phyloP scores from a whole-genome alignment of 345 rosid genomes.

The Brassica rapa region DNA sequence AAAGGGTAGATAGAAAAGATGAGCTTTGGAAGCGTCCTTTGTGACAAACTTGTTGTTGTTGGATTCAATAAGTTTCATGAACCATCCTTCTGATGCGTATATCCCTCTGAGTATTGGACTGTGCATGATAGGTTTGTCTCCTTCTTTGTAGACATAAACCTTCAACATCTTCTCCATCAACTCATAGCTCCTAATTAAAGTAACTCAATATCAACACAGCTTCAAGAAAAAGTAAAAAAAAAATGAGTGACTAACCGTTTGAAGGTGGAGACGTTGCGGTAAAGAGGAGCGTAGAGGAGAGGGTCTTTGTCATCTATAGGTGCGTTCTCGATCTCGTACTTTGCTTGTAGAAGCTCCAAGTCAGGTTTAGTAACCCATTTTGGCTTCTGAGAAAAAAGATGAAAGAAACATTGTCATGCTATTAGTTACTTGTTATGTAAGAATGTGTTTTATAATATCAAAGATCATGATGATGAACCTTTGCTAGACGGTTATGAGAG shows the following conservation, averaged over 20 bases:
- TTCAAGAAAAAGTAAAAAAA: neutral
- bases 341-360: constrained; percentile 55
- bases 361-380: constrained; percentile 74
- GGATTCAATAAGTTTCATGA: constrained; percentile 76
- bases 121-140: constrained; percentile 72
- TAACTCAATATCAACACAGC: neutral
- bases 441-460: neutral
- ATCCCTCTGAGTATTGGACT: constrained; percentile 70
- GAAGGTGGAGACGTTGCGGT: constrained; percentile 76
- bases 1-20: constrained; percentile 86
- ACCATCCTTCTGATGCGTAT: constrained; percentile 99
- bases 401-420: constrained; percentile 10
- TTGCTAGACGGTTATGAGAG: constrained; percentile 51
- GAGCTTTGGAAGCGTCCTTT: constrained; percentile 65
- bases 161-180: constrained; percentile 83
- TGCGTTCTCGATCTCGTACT: constrained; percentile 69
- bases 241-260: constrained; percentile 49
- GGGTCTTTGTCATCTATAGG: constrained; percentile 56
- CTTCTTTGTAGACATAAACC: constrained; percentile 86
- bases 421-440: neutral
- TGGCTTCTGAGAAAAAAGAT: constrained; percentile 37
- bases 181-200: constrained; percentile 76
- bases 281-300: constrained; percentile 71
- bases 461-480: constrained; percentile 29
- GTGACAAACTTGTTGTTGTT: constrained; percentile 65